A percentile compares a stretch with the other conserved stretches of the same genome.
phyloP scores from a whole-genome alignment of 78 protist species.

The Dictyostelium discoideum region DNA sequence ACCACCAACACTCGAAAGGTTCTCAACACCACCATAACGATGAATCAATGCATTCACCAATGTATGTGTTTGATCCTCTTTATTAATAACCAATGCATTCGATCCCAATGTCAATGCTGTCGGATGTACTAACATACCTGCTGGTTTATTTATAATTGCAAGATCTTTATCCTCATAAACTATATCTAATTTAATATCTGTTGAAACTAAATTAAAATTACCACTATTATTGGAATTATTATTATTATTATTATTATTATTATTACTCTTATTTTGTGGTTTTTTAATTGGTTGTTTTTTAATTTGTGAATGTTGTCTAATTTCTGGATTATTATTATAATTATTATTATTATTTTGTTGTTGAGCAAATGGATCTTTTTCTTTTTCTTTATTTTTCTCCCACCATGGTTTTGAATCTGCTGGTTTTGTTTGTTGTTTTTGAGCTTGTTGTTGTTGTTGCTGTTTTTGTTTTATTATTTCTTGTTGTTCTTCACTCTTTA shows the following conservation, averaged over 20 bases:
- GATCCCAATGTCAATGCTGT: not conserved
- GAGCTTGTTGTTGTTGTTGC: not conserved
- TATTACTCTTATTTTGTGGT: not conserved
- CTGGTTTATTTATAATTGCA: conserved; percentile 45
- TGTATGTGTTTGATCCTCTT: conserved; percentile 48
- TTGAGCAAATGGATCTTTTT: not conserved
- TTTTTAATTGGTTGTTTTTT: not conserved
- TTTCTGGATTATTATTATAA: not conserved
- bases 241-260: not conserved
- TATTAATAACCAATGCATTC: not conserved
- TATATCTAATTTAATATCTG: conserved; percentile 19
- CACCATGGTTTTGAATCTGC: not conserved
- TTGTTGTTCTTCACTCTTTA: conserved; percentile 1
- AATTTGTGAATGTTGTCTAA: not conserved
- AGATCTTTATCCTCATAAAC: conserved; percentile 40
- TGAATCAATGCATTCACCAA: conserved; percentile 67
- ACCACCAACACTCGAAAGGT: conserved; percentile 62
- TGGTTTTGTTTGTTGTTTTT: not conserved
- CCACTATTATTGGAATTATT: not conserved
- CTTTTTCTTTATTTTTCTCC: not conserved
- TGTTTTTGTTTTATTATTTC: not conserved
- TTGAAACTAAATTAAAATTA: conserved; percentile 17
- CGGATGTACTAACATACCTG: conserved; percentile 73
- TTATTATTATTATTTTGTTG: too few relatives aligned
- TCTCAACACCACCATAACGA: conserved; percentile 22